These are phyloP conservation scores for Pseudozyma sp. DNA, from an alignment of 1,284 basidiomycete genomes.

Conservation along the genomic window DNA sequence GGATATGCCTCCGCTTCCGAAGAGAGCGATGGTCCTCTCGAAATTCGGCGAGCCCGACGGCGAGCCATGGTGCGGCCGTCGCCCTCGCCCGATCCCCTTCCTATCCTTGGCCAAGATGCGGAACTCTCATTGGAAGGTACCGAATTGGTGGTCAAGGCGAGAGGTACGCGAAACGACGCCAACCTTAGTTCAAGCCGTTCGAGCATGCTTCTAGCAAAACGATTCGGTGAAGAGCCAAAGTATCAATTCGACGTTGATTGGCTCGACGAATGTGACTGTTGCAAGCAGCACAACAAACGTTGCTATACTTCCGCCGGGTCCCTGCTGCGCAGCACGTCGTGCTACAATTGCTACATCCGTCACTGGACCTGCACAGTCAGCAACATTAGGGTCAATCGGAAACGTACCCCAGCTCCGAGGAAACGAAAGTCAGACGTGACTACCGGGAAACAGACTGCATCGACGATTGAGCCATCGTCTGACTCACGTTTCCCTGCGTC, in stretches of 20 bases:
- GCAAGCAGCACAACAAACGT: background rate
- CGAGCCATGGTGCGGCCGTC: background rate
- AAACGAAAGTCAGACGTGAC: background rate
- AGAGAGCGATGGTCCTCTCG: too few species aligned
- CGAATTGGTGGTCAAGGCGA: too few species aligned
- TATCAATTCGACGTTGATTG: constrained; percentile 5
- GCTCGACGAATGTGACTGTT: constrained; percentile 7
- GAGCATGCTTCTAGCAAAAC: background rate
- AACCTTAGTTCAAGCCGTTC: too few species aligned
- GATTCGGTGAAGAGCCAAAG: background rate
- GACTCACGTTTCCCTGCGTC: too few species aligned
- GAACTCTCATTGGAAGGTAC: too few species aligned
- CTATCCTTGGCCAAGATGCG: too few species aligned
- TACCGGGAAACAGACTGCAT: background rate
- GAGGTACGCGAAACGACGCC: too few species aligned
- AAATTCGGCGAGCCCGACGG: background rate
- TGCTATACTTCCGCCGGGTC: constrained; percentile 6
- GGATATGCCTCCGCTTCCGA: too few species aligned
- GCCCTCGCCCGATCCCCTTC: too few species aligned
- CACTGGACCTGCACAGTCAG: constrained; percentile 6
- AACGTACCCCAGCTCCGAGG: background rate
- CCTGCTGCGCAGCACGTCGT: background rate
- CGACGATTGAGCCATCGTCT: background rate
- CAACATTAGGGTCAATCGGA: background rate
- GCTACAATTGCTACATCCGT: constrained; percentile 1